phyloP scores from a whole-genome alignment of 169 alveolate species.

The Cyclospora cayetanensis region DNA sequence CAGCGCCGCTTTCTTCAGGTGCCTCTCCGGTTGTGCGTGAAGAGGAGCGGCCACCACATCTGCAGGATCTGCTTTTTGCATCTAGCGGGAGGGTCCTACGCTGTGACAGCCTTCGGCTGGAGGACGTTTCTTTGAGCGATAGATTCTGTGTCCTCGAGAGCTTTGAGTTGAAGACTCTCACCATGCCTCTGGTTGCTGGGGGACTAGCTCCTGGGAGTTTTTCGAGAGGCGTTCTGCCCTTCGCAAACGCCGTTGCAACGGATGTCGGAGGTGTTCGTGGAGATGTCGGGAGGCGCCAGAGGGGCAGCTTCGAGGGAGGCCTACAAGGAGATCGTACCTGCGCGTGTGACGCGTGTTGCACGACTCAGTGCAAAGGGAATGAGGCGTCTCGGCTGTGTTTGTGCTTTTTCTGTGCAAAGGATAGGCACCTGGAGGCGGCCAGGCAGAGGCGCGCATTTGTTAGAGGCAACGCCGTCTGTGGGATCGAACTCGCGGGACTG shows the following conservation, averaged over 20 bases:
- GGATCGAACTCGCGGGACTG: conserved; percentile 43
- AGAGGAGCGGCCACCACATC: not conserved
- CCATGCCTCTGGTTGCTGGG: conserved; percentile 3
- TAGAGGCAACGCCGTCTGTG: conserved; percentile 53
- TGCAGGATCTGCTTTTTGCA: not conserved
- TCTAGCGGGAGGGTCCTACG: conserved; percentile 31
- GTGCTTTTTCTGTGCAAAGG: conserved; percentile 36
- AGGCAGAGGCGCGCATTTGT: not conserved
- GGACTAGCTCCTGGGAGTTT: conserved; percentile 5
- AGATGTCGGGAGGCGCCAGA: too few species aligned
- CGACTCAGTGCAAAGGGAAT: too few species aligned
- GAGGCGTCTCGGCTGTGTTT: too few species aligned
- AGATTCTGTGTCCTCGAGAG: conserved; percentile 41
- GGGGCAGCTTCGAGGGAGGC: too few species aligned
- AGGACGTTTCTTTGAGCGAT: conserved; percentile 21
- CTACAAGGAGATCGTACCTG: too few species aligned
- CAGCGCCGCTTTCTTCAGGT: too few species aligned
- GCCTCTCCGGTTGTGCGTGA: too few species aligned
- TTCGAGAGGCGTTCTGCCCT: too few species aligned
- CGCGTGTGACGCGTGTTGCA: too few species aligned
- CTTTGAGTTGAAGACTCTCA: conserved; percentile 4
- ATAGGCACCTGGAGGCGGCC: conserved; percentile 23
- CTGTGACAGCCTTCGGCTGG: conserved; percentile 22
- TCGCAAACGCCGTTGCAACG: too few species aligned
- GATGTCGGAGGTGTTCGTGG: too few species aligned